Conservation (phyloP, 2,329 filamentous ascomycete species). For the Alternaria sp. region DNA sequence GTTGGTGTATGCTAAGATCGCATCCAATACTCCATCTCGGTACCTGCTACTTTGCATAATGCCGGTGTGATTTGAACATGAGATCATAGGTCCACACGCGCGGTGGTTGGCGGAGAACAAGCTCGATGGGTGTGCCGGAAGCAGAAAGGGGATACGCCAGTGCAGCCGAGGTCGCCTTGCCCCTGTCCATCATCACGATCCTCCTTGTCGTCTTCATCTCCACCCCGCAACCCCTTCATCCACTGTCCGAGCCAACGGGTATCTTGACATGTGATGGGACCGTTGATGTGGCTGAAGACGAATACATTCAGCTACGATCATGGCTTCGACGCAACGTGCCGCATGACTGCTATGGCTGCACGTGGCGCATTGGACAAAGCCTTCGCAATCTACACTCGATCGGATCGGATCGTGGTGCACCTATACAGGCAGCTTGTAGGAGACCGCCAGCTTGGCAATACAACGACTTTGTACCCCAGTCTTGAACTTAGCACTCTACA, state of each 20-base stretch:
- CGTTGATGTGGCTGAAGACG: background rate
- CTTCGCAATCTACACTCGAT: background rate
- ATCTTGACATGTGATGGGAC: background rate
- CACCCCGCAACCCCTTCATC: background rate
- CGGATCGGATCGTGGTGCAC: background rate
- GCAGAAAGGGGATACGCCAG: slow-evolving; percentile 18
- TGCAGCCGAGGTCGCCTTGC: slow-evolving; percentile 9
- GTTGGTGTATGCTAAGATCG: slow-evolving; percentile 6
- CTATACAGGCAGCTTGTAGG: background rate
- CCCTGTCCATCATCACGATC: background rate
- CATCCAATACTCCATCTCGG: slow-evolving; percentile 6
- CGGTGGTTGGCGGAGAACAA: slow-evolving; percentile 4
- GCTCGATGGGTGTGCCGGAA: slow-evolving; percentile 2
- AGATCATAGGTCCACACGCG: background rate
- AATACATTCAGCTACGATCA: background rate
- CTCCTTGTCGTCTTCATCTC: background rate
- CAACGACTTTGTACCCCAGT: background rate
- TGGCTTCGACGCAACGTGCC: background rate
- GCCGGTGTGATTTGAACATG: slow-evolving; percentile 1
- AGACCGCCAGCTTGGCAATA: background rate
- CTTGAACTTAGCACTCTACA: background rate
- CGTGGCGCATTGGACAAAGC: background rate
- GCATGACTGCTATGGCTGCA: background rate
- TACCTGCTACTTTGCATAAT: slow-evolving; percentile 3
- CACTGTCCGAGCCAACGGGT: background rate